Conservation (phyloP, 1,284 basidiomycete genomes). For the Cutaneotrichosporon sp. region DNA sequence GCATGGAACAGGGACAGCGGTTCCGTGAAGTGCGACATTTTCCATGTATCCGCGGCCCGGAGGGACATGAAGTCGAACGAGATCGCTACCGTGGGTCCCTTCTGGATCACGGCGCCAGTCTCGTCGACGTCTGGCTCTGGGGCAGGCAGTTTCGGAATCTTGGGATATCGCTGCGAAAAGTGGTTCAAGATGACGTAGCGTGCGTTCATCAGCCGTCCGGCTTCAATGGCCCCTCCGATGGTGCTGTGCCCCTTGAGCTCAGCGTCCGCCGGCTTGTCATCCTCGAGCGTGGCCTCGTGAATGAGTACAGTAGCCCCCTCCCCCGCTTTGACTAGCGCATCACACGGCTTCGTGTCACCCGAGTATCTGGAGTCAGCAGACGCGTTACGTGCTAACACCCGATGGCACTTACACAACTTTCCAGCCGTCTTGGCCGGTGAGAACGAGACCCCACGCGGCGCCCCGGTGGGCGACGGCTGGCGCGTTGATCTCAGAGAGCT, state of each 20-base stretch:
- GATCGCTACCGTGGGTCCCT: slow-evolving; percentile 58
- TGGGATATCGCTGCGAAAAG: slow-evolving; percentile 91
- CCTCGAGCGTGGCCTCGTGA: slow-evolving; percentile 87
- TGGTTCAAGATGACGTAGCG: slow-evolving; percentile 81
- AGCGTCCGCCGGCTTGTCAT: slow-evolving; percentile 68
- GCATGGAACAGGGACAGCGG: slow-evolving; percentile 65
- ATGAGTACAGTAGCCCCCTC: slow-evolving; percentile 72
- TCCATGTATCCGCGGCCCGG: slow-evolving; percentile 72
- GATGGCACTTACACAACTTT: slow-evolving; percentile 57
- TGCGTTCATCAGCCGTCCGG: slow-evolving; percentile 76
- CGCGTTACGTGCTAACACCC: too few relatives aligned
- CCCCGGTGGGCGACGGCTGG: slow-evolving; percentile 70
- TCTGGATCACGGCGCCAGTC: neutral
- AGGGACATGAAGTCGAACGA: slow-evolving; percentile 77
- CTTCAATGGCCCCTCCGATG: slow-evolving; percentile 74
- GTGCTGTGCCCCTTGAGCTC: slow-evolving; percentile 79
- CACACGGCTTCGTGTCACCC: slow-evolving; percentile 79
- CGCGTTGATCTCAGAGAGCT: slow-evolving; percentile 53
- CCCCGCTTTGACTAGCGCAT: slow-evolving; percentile 64
- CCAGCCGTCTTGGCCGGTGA: slow-evolving; percentile 70
- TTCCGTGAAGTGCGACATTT: slow-evolving; percentile 65
- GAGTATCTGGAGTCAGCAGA: slow-evolving; percentile 52
- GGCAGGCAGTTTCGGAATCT: slow-evolving; percentile 58
- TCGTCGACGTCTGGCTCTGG: slow-evolving; percentile 1
- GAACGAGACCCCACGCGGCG: slow-evolving; percentile 62